Evolutionary conservation across 805 yeast genomes (phyloP).

Genomic region (Ogataea trehalophila): DNA sequence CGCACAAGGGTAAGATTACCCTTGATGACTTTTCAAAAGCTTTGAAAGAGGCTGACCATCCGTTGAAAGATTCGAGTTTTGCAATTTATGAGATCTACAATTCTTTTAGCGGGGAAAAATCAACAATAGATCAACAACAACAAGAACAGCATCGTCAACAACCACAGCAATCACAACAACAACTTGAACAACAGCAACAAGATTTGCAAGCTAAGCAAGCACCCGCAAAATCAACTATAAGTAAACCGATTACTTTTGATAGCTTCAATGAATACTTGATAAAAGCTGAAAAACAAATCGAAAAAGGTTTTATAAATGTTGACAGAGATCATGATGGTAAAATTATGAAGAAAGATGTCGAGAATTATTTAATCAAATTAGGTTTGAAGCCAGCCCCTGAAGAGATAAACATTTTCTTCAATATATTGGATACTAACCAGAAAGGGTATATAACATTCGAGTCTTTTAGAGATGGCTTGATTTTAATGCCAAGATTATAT

Average conservation of each 20-base stretch:
- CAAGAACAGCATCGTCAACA: too few relatives aligned
- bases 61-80: slow-evolving; percentile 54
- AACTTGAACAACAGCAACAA: too few relatives aligned
- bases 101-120: slow-evolving; percentile 43
- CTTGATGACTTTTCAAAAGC: slow-evolving; percentile 45
- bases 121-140: background rate
- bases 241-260: slow-evolving; percentile 44
- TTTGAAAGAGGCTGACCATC: slow-evolving; percentile 49
- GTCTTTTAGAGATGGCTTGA: slow-evolving; percentile 77
- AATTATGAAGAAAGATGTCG: slow-evolving; percentile 61
- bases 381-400: slow-evolving; percentile 48
- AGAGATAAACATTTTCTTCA: slow-evolving; percentile 52
- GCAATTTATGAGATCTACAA: slow-evolving; percentile 54
- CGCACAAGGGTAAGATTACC: slow-evolving; percentile 44
- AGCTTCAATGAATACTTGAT: slow-evolving; percentile 64
- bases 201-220: too few relatives aligned
- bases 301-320: slow-evolving; percentile 58
- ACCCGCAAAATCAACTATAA: background rate
- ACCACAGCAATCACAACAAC: too few relatives aligned
- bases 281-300: slow-evolving; percentile 67
- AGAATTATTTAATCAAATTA: slow-evolving; percentile 54
- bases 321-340: slow-evolving; percentile 73
- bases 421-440: slow-evolving; percentile 47
- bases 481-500: slow-evolving; percentile 75
- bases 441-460: slow-evolving; percentile 74